Evolutionary conservation across 2,329 filamentous ascomycete species (phyloP), one percentile per base, ranked within the genome.

Genomic region (Ceratocystis papillata): DNA sequence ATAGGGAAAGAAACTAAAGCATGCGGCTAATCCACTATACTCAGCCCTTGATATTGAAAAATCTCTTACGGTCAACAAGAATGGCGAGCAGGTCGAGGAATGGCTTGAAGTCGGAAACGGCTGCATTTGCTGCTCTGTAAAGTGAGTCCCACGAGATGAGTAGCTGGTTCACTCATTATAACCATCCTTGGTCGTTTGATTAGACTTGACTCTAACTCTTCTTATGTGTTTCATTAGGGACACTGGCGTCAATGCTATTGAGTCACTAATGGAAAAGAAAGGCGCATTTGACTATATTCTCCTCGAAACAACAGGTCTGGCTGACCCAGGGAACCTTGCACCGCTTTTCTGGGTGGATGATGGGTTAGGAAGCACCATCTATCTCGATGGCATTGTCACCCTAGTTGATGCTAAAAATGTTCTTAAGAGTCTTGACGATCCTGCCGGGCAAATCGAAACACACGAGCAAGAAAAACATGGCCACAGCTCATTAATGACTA

Each of bases 291-390:
- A 99, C 77, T 99, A 97, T 77, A 97, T 99, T 70, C 82, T 99
- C 1, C 85, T 99, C 0, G 94, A 99, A 75, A 99, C 94, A 0
- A 97, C 94, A 0, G 94, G 94, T 0, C 81, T 99, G 5, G 94
- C 94, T 3, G 93, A 99, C 73, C 94, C 94, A 0, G 94, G 94
- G 1, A 97, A 97, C 72, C 85, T 99, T 63, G 94, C 94, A 0
- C 94, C 94, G 0, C 78, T 97, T 15, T 99, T 99, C 77, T 99
- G 94, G 94, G 87, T 99, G 30, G 94, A 99, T 71, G 93, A 97
- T 70, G 94, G 92, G 0, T 82, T 99, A 2, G 93, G 91, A 6
- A 96, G 92, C 75, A 92, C 88, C 46, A 96, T 99, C 71, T 99
- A 96, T 75, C 83, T 99, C 0, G 94, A 99, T 73, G 94, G 94